Evolutionary conservation across 2,329 filamentous ascomycete genomes (phyloP).

Genomic region (Aspergillus neoniger): DNA sequence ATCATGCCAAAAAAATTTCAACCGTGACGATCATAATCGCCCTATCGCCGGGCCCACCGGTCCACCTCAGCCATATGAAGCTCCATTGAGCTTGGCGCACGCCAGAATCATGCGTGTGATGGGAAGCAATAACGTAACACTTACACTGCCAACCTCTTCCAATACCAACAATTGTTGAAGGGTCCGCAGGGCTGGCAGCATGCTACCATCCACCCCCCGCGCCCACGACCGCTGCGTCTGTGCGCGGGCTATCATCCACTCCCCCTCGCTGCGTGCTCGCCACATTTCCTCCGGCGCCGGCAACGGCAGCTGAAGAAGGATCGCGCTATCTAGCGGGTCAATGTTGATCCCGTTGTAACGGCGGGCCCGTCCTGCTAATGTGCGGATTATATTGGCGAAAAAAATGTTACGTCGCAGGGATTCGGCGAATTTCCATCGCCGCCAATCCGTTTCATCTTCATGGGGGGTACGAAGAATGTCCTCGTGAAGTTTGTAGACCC

Average conservation of each 20-base stretch:
- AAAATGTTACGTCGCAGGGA: constrained; percentile 22
- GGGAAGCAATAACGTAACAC: constrained; percentile 13
- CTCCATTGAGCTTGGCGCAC: constrained; percentile 10
- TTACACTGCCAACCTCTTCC: constrained; percentile 8
- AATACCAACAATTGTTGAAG: constrained; percentile 12
- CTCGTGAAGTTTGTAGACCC: constrained; percentile 13
- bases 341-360: constrained; percentile 17
- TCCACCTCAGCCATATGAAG: neutral
- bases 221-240: constrained; percentile 4
- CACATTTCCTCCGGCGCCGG: constrained; percentile 22
- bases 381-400: constrained; percentile 21
- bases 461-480: constrained; percentile 10
- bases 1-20: neutral
- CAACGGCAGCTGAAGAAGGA: constrained; percentile 16
- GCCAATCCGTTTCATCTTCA: constrained; percentile 17
- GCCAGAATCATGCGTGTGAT: constrained; percentile 20
- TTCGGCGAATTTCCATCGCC: constrained; percentile 21
- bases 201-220: constrained; percentile 1
- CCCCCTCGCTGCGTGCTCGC: constrained; percentile 19
- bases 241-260: constrained; percentile 12
- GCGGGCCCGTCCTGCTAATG: constrained; percentile 7
- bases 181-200: constrained; percentile 10
- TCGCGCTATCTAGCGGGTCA: constrained; percentile 18
- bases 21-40: neutral
- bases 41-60: neutral